Percentiles rank a stretch among this genome's conserved stretches.
Conservation (phyloP, 2,329 filamentous ascomycete species). For the Botrytis pseudocinerea region DNA sequence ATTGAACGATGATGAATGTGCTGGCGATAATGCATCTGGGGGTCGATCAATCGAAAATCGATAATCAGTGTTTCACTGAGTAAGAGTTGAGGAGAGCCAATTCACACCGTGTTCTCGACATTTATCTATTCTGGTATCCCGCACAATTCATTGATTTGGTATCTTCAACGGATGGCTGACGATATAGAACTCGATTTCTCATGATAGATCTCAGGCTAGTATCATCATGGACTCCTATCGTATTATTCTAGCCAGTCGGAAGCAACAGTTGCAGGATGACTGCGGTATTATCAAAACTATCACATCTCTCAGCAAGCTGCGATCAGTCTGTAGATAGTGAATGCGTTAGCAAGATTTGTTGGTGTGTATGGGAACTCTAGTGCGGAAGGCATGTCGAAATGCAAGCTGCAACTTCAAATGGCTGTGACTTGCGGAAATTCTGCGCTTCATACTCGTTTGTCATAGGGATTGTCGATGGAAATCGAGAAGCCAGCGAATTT, state of each 20-base stretch:
- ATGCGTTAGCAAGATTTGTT: neutral
- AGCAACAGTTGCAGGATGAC: neutral
- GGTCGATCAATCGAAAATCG: accelerated
- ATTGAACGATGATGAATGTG: neutral
- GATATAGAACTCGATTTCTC: neutral
- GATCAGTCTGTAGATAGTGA: neutral
- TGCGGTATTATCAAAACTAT: neutral
- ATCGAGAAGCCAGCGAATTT: neutral
- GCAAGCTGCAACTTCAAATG: neutral
- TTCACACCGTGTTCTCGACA: neutral
- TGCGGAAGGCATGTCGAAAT: neutral
- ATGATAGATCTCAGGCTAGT: neutral
- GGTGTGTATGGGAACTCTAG: neutral
- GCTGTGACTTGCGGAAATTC: neutral
- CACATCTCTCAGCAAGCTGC: neutral
- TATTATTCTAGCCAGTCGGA: accelerated
- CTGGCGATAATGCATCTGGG: neutral
- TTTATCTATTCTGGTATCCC: neutral
- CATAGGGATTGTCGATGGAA: neutral
- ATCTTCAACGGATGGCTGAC: neutral
- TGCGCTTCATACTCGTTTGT: neutral
- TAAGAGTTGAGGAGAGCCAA: neutral
- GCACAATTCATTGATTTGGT: neutral
- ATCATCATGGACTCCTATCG: neutral
- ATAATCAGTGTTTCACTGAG: neutral